Evolutionary conservation across 768 basidiomycete genomes (phyloP), one percentile per base, ranked within the genome.

Genomic region (Rhodosporidiobolus odoratus): DNA sequence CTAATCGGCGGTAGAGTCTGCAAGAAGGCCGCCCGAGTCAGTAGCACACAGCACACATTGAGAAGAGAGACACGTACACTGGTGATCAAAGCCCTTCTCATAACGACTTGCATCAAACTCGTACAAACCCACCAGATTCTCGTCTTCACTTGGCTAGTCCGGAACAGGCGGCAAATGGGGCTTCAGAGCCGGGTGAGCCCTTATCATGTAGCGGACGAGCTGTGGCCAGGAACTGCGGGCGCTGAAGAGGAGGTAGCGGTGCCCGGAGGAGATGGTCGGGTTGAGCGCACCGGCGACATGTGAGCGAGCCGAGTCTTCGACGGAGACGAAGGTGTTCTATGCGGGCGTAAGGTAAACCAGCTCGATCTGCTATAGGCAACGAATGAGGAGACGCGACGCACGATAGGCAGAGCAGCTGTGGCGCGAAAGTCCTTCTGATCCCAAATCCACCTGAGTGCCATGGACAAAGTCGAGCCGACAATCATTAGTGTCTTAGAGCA

Each of bases 51-150:
- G 8, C 21, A 12, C 23, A 53, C 27, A 19, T n/a, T 13, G 23
- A 9, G 27, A 53, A 19, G 52, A 53, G 8, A 50, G 52, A 53
- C 54, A 58, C 57, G 57, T 25, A 58, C 57, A 58, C 57, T 58
- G 15, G 37, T 25, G 15, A 8, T 40, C 57, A n/a, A 58, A 15
- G 57, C 41, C 57, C n/a, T 40, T 58, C 57, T 58, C 57, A 1
- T 9, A 13, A 15, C 12, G 13, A 3, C 30, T 40, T n/a, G 38
- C 38, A 4, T 40, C 38, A 16, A n/a, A 38, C 37, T 16, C 1
- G 30, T 10, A 25, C 37, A 40, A 15, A 23, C 1, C 13, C 38
- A 9, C 30, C 38, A 12, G 5, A 37, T 10, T 21, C 19, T 57
- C 54, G 21, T 41, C 30, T 13, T 9, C 54, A 12, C 27, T n/a